phyloP scores from a whole-genome alignment of 306 rosid species.

The Trifolium subterraneum region DNA sequence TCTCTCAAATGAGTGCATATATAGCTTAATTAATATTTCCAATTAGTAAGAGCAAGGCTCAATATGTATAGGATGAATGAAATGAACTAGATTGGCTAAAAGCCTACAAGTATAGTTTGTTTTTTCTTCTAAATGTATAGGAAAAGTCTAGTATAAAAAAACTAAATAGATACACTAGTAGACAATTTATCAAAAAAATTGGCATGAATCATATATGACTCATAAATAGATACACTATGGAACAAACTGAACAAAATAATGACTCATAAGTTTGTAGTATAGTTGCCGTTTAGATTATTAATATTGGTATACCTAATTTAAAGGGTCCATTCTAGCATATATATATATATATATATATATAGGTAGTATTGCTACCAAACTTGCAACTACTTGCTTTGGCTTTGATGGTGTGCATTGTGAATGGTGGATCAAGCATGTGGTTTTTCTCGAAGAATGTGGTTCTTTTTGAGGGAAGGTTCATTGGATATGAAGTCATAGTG shows the following conservation, averaged over 20 bases:
- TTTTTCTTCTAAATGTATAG: not conserved
- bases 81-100: too few species aligned
- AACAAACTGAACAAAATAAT: not conserved
- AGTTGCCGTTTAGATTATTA: conserved; percentile 6
- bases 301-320: conserved; percentile 5
- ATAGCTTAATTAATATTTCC: too few species aligned
- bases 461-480: not conserved
- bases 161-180: not conserved
- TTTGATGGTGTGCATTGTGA: conserved; percentile 1
- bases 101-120: too few species aligned
- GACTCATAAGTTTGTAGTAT: conserved; percentile 9
- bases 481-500: not conserved
- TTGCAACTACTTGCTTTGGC: conserved; percentile 11
- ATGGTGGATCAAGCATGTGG: not conserved
- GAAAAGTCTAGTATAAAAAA: not conserved
- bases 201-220: not conserved
- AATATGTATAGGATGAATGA: too few species aligned
- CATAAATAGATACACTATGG: too few species aligned
- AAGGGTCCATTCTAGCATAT: conserved; percentile 5
- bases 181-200: not conserved
- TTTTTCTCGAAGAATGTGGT: not conserved
- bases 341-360: not conserved
- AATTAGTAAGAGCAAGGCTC: too few species aligned
- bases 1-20: too few species aligned
- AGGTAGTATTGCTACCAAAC: not conserved